Percentiles rank a stretch among this genome's conserved stretches.
Conservation (phyloP, 768 basidiomycete species). For the Boletales sp. region DNA sequence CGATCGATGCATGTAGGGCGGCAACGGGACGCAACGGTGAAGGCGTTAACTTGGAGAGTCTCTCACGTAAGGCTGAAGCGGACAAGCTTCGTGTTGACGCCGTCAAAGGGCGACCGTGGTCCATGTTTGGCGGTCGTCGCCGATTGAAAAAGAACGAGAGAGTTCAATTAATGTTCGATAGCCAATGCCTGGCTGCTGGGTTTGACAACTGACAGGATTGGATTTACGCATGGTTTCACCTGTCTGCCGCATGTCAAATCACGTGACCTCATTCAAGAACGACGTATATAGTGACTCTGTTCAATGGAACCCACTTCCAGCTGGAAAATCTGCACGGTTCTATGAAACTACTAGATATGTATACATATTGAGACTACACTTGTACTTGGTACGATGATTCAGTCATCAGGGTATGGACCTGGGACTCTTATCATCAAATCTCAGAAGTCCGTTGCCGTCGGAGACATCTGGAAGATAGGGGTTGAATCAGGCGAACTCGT, state of each 20-base stretch:
- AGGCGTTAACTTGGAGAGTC: conserved; percentile 56
- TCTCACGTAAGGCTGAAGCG: conserved; percentile 57
- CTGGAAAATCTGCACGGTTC: background rate
- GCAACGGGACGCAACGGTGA: conserved; percentile 60
- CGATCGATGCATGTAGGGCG: conserved; percentile 67
- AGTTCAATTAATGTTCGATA: background rate
- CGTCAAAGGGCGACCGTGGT: conserved; percentile 28
- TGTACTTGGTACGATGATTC: no score
- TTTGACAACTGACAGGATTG: conserved; percentile 1
- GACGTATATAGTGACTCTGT: background rate
- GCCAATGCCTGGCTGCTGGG: background rate
- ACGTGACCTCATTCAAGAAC: conserved; percentile 3
- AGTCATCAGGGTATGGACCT: no score
- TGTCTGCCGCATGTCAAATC: background rate
- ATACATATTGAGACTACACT: no score
- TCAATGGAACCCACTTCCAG: no score
- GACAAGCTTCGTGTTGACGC: conserved; percentile 52
- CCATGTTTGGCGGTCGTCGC: conserved; percentile 26
- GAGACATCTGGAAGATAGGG: no score
- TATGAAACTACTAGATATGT: no score
- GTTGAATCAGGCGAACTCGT: no score
- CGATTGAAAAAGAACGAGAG: background rate
- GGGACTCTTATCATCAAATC: no score
- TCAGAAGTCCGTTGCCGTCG: no score
- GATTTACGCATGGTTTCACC: background rate